A percentile compares a stretch with the other conserved stretches of the same genome.
Conservation (phyloP, 2,329 filamentous ascomycete genomes). For the Fusarium sp. region DNA sequence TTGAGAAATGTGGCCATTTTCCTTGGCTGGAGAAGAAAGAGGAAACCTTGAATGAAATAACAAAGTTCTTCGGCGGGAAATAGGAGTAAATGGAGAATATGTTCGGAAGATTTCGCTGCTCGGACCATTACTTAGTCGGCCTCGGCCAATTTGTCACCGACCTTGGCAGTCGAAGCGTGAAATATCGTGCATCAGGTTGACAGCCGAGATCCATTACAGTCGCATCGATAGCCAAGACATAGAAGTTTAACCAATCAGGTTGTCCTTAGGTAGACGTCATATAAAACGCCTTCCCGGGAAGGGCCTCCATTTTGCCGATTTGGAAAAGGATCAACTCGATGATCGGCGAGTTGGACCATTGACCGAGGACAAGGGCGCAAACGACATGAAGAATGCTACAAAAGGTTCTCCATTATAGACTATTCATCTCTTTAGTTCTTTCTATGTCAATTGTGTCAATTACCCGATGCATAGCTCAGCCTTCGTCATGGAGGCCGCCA, state of each 20-base stretch:
- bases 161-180: background rate
- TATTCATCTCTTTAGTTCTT: fast-evolving
- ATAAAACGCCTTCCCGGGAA: background rate
- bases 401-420: background rate
- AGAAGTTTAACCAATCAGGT: background rate
- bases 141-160: background rate
- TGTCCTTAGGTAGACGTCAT: background rate
- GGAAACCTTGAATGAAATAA: background rate
- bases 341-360: background rate
- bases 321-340: background rate
- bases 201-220: background rate
- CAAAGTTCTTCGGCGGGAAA: background rate
- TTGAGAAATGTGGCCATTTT: background rate
- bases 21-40: background rate
- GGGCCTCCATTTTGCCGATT: background rate
- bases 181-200: background rate
- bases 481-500: background rate
- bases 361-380: background rate
- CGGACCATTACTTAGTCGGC: background rate
- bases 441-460: background rate
- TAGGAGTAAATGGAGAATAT: background rate
- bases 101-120: background rate
- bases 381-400: background rate
- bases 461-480: background rate
- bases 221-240: background rate